Conservation (phyloP, 345 rosid genomes). For the Reutealis trisperma region DNA sequence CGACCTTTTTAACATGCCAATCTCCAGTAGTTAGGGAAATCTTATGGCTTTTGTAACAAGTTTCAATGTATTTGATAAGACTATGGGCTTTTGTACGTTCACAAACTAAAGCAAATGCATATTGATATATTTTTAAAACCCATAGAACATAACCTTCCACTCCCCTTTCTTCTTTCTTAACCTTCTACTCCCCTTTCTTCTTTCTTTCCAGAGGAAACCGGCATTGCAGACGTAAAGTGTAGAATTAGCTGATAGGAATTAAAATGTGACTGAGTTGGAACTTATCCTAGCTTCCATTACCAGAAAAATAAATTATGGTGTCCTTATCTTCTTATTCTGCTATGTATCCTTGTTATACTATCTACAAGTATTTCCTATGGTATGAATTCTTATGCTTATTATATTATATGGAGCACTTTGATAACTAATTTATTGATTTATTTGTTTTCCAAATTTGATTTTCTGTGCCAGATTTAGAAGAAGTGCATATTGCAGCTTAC, state of each 20-base stretch:
- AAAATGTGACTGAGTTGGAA: background rate
- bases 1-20: background rate
- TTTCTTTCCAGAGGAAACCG: background rate
- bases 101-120: background rate
- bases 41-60: background rate
- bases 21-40: background rate
- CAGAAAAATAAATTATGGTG: background rate
- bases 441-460: background rate
- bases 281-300: background rate
- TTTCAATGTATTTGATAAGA: background rate
- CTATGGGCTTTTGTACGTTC: background rate
- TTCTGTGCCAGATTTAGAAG: slow-evolving; percentile 13
- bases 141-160: background rate
- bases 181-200: background rate
- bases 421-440: background rate
- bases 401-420: slow-evolving; percentile 6
- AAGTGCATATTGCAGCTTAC: slow-evolving; percentile 4
- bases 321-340: background rate
- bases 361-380: background rate
- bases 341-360: background rate
- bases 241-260: background rate
- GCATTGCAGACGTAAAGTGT: background rate
- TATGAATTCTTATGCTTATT: background rate
- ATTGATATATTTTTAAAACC: too few species aligned
- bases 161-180: too few species aligned